phyloP scores from a whole-genome alignment of 73 alveolate genomes.

The Tetrahymena elliotti region DNA sequence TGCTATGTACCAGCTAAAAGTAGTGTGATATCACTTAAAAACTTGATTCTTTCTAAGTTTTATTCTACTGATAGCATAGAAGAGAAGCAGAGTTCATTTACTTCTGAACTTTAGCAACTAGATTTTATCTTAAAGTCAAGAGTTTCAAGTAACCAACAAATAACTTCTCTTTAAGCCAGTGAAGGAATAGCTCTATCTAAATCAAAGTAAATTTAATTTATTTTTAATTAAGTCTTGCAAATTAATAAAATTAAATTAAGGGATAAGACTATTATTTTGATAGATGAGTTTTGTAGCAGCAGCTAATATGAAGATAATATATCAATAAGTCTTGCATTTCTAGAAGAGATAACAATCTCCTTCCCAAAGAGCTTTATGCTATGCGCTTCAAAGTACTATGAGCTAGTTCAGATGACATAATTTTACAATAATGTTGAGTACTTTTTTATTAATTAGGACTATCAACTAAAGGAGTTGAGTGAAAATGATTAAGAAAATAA shows the following conservation, averaged over 20 bases:
- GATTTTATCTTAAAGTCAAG: not conserved
- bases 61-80: not conserved
- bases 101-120: not conserved
- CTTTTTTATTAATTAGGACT: not conserved
- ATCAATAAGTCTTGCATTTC: not conserved
- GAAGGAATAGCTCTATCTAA: not conserved
- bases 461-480: not conserved
- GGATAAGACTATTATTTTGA: not conserved
- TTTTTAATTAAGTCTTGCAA: not conserved
- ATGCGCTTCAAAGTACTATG: not conserved
- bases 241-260: not conserved
- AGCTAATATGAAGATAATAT: not conserved
- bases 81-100: not conserved
- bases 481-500: not conserved
- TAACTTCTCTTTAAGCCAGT: not conserved
- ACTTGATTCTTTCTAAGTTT: not conserved
- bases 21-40: not conserved
- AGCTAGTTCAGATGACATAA: not conserved
- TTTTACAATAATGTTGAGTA: not conserved
- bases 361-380: not conserved
- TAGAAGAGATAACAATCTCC: not conserved
- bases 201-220: not conserved
- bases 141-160: not conserved
- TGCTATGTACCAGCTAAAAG: not conserved
- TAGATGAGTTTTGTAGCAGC: not conserved